Conservation (phyloP, 1,284 basidiomycete genomes). For the Xerocomus nothofagi region DNA sequence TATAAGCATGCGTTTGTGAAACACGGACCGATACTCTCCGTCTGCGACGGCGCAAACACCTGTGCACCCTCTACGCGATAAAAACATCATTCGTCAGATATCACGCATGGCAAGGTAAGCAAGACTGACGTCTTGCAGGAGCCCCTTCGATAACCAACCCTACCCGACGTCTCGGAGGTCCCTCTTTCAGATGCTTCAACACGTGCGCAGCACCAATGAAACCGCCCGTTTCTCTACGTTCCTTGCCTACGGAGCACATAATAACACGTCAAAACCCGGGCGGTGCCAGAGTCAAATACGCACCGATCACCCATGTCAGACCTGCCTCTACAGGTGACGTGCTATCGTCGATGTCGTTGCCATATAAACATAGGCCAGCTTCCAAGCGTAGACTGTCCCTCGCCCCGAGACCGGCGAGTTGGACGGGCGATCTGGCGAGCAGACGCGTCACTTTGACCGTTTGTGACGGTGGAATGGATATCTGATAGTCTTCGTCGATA, state of each 20-base stretch:
- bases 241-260: conserved; percentile 58
- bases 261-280: too few relatives aligned
- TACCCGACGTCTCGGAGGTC: conserved; percentile 77
- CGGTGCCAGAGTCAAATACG: conserved; percentile 7
- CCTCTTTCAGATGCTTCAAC: conserved; percentile 77
- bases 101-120: neutral
- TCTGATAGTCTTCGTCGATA: conserved; percentile 44
- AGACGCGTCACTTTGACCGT: conserved; percentile 73
- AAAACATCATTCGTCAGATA: neutral
- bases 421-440: conserved; percentile 73
- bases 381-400: conserved; percentile 93
- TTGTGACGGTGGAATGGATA: conserved; percentile 84
- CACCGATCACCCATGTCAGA: conserved; percentile 90
- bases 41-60: conserved; percentile 60
- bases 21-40: conserved; percentile 58
- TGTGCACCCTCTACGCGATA: conserved; percentile 70
- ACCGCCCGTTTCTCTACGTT: conserved; percentile 64
- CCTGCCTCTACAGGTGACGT: conserved; percentile 90
- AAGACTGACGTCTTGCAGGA: conserved; percentile 73
- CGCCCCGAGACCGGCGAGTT: conserved; percentile 89
- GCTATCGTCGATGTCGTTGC: conserved; percentile 88
- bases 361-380: conserved; percentile 98
- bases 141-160: conserved; percentile 84
- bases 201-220: conserved; percentile 90
- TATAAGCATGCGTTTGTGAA: neutral